Evolutionary conservation across 257 asterid genomes (phyloP).

Genomic region (Ehretia macrophylla): DNA sequence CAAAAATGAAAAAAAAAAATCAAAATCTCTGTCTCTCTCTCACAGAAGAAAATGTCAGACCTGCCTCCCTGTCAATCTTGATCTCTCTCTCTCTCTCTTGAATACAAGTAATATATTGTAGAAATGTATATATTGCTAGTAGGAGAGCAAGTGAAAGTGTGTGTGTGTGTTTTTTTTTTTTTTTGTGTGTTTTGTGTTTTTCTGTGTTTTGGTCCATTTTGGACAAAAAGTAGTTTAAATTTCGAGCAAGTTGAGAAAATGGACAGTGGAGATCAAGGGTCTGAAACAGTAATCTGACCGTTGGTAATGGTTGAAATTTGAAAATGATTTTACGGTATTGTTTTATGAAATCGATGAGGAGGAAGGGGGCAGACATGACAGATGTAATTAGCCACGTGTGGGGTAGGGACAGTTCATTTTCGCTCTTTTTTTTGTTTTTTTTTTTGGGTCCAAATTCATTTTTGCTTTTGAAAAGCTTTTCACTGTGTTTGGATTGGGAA

Average conservation of each 20-base stretch:
- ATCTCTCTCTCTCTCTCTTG: too few relatives aligned
- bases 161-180: too few relatives aligned
- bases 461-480: neutral
- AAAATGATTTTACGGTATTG: constrained; percentile 8
- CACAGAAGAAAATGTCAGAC: constrained; percentile 20
- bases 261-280: constrained; percentile 1
- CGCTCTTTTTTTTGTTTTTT: too few relatives aligned
- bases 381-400: constrained; percentile 24
- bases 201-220: neutral
- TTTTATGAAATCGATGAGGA: constrained; percentile 16
- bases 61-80: too few relatives aligned
- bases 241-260: too few relatives aligned
- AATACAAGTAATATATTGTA: too few relatives aligned
- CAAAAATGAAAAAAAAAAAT: constrained; percentile 28
- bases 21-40: constrained; percentile 19
- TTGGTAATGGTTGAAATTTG: constrained; percentile 51
- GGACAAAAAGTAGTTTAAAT: neutral
- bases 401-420: constrained; percentile 2
- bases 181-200: neutral
- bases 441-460: too few relatives aligned
- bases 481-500: too few relatives aligned
- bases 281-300: constrained; percentile 52
- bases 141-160: too few relatives aligned
- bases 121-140: too few relatives aligned
- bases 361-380: constrained; percentile 29